Evolutionary conservation across 805 yeast species (phyloP).

Genomic region (Sugiyamaella valdiviana): DNA sequence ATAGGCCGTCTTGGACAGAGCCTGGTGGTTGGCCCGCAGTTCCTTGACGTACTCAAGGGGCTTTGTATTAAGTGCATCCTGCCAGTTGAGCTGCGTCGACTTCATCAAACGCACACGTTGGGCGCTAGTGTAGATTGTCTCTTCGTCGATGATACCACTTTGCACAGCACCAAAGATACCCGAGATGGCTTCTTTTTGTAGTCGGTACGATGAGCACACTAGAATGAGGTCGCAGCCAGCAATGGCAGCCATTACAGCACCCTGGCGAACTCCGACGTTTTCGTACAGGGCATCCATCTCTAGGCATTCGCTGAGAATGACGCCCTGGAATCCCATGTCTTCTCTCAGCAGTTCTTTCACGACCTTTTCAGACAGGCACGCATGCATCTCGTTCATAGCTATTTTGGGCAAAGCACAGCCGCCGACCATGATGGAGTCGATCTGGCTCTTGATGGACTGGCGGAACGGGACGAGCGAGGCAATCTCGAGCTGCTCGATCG

Average conservation of each 20-base stretch:
- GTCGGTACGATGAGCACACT: slow-evolving; percentile 50
- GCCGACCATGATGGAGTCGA: slow-evolving; percentile 55
- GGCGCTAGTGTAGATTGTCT: slow-evolving; percentile 36
- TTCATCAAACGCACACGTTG: slow-evolving; percentile 42
- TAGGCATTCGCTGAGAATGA: slow-evolving; percentile 53
- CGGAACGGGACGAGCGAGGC: slow-evolving; percentile 49
- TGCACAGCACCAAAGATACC: slow-evolving; percentile 34
- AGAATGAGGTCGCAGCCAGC: slow-evolving; percentile 62
- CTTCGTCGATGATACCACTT: slow-evolving; percentile 34
- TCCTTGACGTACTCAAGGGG: slow-evolving; percentile 24
- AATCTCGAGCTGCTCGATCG: slow-evolving; percentile 45
- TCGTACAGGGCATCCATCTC: slow-evolving; percentile 59
- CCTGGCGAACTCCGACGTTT: slow-evolving; percentile 62
- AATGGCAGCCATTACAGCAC: slow-evolving; percentile 52
- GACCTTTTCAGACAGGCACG: slow-evolving; percentile 51
- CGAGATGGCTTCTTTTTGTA: slow-evolving; percentile 52
- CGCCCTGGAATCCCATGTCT: slow-evolving; percentile 49
- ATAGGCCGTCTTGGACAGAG: slow-evolving; percentile 43
- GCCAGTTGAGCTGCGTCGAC: slow-evolving; percentile 40
- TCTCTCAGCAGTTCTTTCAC: slow-evolving; percentile 45
- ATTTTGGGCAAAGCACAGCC: slow-evolving; percentile 61
- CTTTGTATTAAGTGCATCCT: slow-evolving; percentile 35
- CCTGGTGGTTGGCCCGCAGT: slow-evolving; percentile 39
- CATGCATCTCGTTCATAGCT: slow-evolving; percentile 55
- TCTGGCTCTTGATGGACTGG: slow-evolving; percentile 38